Evolutionary conservation across 2,329 filamentous ascomycete genomes (phyloP).

Genomic region (Penicillium sp.): DNA sequence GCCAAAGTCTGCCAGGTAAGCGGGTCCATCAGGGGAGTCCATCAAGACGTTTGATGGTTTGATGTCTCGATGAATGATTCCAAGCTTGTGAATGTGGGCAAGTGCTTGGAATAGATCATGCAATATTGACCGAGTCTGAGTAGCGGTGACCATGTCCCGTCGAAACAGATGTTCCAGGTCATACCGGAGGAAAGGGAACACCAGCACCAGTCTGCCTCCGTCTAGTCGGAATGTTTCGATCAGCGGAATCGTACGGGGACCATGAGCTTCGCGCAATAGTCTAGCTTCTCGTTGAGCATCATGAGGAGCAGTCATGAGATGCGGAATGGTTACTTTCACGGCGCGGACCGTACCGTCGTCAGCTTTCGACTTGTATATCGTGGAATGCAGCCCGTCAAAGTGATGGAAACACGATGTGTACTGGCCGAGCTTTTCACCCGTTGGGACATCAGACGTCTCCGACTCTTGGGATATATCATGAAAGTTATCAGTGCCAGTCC

Average conservation of each 20-base stretch:
- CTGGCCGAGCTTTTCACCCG: slow-evolving; percentile 49
- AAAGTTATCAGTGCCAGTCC: slow-evolving; percentile 25
- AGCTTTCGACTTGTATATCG: slow-evolving; percentile 69
- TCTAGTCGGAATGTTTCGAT: slow-evolving; percentile 69
- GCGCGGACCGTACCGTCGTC: slow-evolving; percentile 56
- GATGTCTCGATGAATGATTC: slow-evolving; percentile 88
- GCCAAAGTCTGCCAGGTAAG: slow-evolving; percentile 85
- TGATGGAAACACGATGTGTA: slow-evolving; percentile 58
- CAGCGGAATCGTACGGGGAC: slow-evolving; percentile 63
- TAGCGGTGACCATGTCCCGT: slow-evolving; percentile 38
- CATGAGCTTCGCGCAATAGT: slow-evolving; percentile 63
- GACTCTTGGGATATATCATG: slow-evolving; percentile 19
- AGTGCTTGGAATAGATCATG: slow-evolving; percentile 70
- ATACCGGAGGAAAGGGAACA: slow-evolving; percentile 78
- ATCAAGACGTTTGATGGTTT: slow-evolving; percentile 90
- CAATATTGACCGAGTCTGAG: slow-evolving; percentile 53
- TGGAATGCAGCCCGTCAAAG: slow-evolving; percentile 72
- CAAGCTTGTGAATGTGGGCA: slow-evolving; percentile 65
- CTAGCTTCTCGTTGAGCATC: slow-evolving; percentile 75
- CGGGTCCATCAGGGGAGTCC: slow-evolving; percentile 64
- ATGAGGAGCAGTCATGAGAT: slow-evolving; percentile 73
- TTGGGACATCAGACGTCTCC: slow-evolving; percentile 15
- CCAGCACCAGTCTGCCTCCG: slow-evolving; percentile 70
- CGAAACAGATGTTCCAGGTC: slow-evolving; percentile 69
- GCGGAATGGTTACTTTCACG: slow-evolving; percentile 80